A percentile compares a stretch with the other conserved stretches of the same genome.
phyloP scores from a whole-genome alignment of 163 green algal species.

The Scenedesmus sp. region DNA sequence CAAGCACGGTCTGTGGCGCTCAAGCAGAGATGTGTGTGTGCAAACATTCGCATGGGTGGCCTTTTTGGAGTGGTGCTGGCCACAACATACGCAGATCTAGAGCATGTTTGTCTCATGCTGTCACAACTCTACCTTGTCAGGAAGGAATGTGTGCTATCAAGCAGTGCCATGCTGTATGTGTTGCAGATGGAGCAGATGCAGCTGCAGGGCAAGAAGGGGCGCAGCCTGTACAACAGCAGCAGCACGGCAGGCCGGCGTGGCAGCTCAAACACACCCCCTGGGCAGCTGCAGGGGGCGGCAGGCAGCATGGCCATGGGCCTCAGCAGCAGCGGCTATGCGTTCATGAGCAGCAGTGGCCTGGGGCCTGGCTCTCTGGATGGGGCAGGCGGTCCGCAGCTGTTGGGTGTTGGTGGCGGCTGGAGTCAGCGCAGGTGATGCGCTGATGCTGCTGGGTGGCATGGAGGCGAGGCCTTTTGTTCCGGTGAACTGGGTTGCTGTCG shows the following conservation, averaged over 20 bases:
- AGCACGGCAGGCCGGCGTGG: neutral
- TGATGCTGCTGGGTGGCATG: neutral
- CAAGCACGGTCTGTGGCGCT: no score
- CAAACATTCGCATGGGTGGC: no score
- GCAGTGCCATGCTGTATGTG: neutral
- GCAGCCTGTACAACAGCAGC: conserved; percentile 13
- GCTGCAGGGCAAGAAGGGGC: conserved; percentile 41
- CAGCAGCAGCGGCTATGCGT: conserved; percentile 1
- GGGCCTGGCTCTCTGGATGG: neutral
- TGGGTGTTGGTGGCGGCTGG: neutral
- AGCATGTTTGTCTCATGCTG: neutral
- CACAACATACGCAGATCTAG: no score
- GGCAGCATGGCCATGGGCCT: neutral
- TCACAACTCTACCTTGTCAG: no score
- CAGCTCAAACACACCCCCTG: neutral
- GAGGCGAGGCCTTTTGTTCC: no score
- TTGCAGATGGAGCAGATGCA: conserved; percentile 43
- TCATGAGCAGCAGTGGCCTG: neutral
- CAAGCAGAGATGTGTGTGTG: no score
- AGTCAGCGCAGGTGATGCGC: neutral
- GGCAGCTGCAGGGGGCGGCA: neutral
- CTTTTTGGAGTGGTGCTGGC: no score
- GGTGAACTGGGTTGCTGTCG: no score
- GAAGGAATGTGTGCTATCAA: no score
- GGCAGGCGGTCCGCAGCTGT: neutral